Percentiles rank a stretch among this genome's conserved stretches.
These are phyloP conservation scores for Penicillium rolfsii DNA, from an alignment of 2,329 filamentous ascomycete genomes.

Conservation along the genomic window DNA sequence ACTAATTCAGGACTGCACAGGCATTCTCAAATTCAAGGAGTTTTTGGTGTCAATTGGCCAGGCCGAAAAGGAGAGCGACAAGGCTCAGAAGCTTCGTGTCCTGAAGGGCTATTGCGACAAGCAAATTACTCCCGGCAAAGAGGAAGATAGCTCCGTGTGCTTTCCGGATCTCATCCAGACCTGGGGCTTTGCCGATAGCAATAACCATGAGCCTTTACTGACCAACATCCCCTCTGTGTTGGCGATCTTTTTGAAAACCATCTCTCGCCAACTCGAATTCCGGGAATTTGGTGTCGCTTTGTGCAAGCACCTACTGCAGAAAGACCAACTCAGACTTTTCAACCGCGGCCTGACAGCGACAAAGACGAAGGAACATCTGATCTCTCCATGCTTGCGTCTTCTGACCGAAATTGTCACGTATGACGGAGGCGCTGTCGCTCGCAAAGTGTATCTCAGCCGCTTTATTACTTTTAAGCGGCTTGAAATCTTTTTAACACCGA, in stretches of 20 bases:
- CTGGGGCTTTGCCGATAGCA: slow-evolving; percentile 81
- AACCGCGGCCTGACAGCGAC: slow-evolving; percentile 77
- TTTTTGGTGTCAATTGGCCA: slow-evolving; percentile 48
- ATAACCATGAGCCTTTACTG: slow-evolving; percentile 78
- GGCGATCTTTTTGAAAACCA: slow-evolving; percentile 76
- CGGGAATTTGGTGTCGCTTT: slow-evolving; percentile 75
- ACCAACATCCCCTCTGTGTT: slow-evolving; percentile 80
- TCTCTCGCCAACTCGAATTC: slow-evolving; percentile 74
- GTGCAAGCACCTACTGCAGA: slow-evolving; percentile 79
- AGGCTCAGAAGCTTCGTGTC: slow-evolving; percentile 46
- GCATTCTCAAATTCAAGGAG: slow-evolving; percentile 49
- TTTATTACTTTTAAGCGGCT: slow-evolving; percentile 79
- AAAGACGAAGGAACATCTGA: slow-evolving; percentile 82
- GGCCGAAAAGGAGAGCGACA: slow-evolving; percentile 41
- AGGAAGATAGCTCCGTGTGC: slow-evolving; percentile 63
- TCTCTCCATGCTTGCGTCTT: slow-evolving; percentile 83
- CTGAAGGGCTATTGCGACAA: slow-evolving; percentile 56
- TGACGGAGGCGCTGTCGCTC: slow-evolving; percentile 81
- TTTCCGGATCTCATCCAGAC: slow-evolving; percentile 81
- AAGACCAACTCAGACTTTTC: slow-evolving; percentile 77
- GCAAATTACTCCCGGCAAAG: slow-evolving; percentile 53
- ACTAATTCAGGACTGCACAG: slow-evolving; percentile 27
- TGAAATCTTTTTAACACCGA: slow-evolving; percentile 77
- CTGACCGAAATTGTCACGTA: slow-evolving; percentile 83
- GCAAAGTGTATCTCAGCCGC: slow-evolving; percentile 74